These are phyloP conservation scores for Chlorella sp. DNA, from an alignment of 139 green algal species.

Conservation along the genomic window DNA sequence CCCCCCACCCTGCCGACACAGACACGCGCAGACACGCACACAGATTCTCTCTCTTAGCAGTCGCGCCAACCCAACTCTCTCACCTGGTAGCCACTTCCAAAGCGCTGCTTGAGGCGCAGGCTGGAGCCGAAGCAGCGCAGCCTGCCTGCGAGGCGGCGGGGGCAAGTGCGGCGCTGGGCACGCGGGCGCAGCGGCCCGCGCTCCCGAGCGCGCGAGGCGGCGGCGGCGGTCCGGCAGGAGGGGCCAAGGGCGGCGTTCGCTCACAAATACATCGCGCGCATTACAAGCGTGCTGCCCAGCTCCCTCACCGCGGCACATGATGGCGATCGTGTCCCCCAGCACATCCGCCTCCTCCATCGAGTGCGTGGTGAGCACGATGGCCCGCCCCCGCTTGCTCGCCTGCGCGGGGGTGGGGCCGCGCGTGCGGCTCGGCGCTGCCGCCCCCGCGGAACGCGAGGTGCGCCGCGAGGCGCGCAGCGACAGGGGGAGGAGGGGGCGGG, in stretches of 20 bases:
- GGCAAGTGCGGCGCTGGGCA: no score
- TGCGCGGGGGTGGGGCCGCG: neutral
- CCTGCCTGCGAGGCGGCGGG: neutral
- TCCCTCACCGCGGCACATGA: constrained; percentile 96
- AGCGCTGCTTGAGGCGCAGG: constrained; percentile 91
- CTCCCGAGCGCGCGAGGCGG: no score
- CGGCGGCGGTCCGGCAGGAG: no score
- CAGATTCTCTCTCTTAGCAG: constrained; percentile 20
- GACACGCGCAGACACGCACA: no score
- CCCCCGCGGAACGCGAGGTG: neutral
- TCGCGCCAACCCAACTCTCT: no score
- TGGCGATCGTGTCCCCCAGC: constrained; percentile 88
- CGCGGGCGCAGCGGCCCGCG: no score
- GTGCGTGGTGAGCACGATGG: constrained; percentile 95
- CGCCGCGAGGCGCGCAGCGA: neutral
- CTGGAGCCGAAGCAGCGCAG: constrained; percentile 80
- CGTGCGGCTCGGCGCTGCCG: neutral
- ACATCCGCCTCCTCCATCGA: constrained; percentile 98
- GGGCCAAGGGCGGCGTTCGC: no score
- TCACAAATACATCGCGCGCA: no score
- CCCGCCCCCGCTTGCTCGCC: constrained; percentile 50
- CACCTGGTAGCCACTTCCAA: constrained; percentile 79
- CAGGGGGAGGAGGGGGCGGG: neutral
- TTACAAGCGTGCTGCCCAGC: no score
- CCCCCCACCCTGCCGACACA: no score